Percentiles rank a stretch among this genome's conserved stretches.
Conservation (phyloP, 352 stramenopile species). For the Globisporangium middletonii region DNA sequence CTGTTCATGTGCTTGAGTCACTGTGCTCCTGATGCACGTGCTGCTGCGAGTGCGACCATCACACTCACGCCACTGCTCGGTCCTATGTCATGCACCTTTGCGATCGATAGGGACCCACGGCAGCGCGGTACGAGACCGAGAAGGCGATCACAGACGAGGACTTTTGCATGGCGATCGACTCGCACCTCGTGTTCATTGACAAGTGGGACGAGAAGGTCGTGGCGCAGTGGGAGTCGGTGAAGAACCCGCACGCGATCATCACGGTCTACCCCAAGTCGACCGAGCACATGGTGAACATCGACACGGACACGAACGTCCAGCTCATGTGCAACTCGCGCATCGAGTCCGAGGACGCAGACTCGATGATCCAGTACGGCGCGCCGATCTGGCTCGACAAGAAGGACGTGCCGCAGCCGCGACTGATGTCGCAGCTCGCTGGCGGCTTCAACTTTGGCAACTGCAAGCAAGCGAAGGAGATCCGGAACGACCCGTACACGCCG, state of each 20-base stretch:
- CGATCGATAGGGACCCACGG: slow-evolving; percentile 45
- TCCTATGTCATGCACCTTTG: neutral
- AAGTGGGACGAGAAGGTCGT: slow-evolving; percentile 78
- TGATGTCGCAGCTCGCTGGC: slow-evolving; percentile 75
- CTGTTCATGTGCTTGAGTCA: neutral
- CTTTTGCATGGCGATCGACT: slow-evolving; percentile 80
- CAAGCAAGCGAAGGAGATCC: slow-evolving; percentile 60
- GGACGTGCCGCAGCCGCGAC: slow-evolving; percentile 51
- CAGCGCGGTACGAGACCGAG: slow-evolving; percentile 67
- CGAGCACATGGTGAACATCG: slow-evolving; percentile 43
- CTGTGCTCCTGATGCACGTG: no score
- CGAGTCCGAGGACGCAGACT: slow-evolving; percentile 55
- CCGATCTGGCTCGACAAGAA: slow-evolving; percentile 68
- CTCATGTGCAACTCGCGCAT: slow-evolving; percentile 78
- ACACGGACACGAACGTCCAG: slow-evolving; percentile 54
- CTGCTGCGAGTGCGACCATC: no score
- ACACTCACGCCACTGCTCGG: no score
- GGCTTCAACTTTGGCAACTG: slow-evolving; percentile 83
- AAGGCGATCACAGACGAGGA: slow-evolving; percentile 72
- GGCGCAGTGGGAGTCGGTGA: slow-evolving; percentile 56
- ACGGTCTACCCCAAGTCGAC: slow-evolving; percentile 79
- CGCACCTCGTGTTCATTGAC: slow-evolving; percentile 69
- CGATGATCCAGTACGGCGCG: slow-evolving; percentile 75
- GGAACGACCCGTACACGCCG: slow-evolving; percentile 73
- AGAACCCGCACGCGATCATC: slow-evolving; percentile 75